phyloP scores from a whole-genome alignment of 2,329 filamentous ascomycete genomes.

The Coniella lustricola region DNA sequence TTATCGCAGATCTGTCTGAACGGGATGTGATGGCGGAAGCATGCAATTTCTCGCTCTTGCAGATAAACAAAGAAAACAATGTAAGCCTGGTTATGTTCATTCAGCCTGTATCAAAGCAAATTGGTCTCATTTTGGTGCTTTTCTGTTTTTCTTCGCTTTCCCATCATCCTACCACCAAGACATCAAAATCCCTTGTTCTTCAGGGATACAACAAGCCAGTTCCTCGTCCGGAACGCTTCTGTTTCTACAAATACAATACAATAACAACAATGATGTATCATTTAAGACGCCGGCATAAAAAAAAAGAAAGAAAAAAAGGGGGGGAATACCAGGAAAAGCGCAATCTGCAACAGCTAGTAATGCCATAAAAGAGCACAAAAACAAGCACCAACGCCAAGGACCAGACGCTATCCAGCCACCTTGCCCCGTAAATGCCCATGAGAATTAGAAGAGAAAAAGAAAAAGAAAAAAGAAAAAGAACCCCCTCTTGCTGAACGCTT shows the following conservation, averaged over 20 bases:
- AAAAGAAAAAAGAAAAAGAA: too few species aligned
- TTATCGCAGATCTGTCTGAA: too few species aligned
- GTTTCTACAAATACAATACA: slow-evolving; percentile 1
- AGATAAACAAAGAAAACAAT: not conserved
- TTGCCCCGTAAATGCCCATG: not conserved
- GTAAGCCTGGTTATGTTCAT: too few species aligned
- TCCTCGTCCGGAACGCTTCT: not conserved
- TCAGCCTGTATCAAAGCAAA: too few species aligned
- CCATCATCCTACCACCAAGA: too few species aligned
- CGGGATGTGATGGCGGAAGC: too few species aligned
- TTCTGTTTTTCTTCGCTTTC: too few species aligned
- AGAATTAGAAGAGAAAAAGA: not conserved
- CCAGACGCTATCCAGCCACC: slow-evolving; percentile 1
- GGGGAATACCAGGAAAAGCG: too few species aligned
- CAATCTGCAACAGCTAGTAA: not conserved
- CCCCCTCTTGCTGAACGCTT: slow-evolving; percentile 12
- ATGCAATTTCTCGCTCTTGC: too few species aligned
- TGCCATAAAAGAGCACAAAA: not conserved
- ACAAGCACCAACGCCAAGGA: not conserved
- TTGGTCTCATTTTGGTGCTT: too few species aligned
- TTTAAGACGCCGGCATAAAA: slow-evolving; percentile 3
- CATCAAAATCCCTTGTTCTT: too few species aligned
- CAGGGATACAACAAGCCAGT: too few species aligned
- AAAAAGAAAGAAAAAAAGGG: not conserved
- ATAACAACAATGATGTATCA: slow-evolving; percentile 2